Evolutionary conservation across 2,329 filamentous ascomycete species (phyloP).

Genomic region (Penicillium corylophilum): DNA sequence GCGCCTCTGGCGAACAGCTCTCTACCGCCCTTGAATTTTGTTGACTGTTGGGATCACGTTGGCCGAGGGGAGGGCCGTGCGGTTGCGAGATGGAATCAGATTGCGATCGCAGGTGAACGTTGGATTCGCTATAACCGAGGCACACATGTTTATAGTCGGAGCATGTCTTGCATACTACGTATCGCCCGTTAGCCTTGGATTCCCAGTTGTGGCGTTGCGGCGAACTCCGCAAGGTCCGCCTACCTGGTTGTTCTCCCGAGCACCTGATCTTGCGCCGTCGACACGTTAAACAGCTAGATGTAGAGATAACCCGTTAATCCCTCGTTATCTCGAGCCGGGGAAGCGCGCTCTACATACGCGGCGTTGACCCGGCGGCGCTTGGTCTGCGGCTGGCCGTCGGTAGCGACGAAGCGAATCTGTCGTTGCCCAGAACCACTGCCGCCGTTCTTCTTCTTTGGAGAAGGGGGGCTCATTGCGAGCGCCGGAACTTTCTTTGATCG

Average conservation of each 20-base stretch:
- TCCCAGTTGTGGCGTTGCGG: background rate
- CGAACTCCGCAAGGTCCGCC: slow-evolving; percentile 3
- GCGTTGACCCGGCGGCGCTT: slow-evolving; percentile 77
- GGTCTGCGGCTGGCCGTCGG: slow-evolving; percentile 75
- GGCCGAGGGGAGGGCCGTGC: slow-evolving; percentile 17
- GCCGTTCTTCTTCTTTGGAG: slow-evolving; percentile 37
- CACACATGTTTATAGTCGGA: slow-evolving; percentile 69
- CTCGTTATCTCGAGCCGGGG: background rate
- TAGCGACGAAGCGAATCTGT: slow-evolving; percentile 75
- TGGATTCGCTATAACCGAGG: slow-evolving; percentile 62
- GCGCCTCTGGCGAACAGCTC: slow-evolving; percentile 29
- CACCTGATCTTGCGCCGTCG: slow-evolving; percentile 74
- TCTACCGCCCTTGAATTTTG: slow-evolving; percentile 19
- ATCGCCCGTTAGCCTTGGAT: slow-evolving; percentile 3
- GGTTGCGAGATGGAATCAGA: slow-evolving; percentile 29
- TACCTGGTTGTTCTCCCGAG: slow-evolving; percentile 67
- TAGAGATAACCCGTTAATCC: slow-evolving; percentile 11
- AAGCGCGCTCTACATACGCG: slow-evolving; percentile 55
- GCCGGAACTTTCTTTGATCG: slow-evolving; percentile 32
- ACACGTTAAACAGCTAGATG: slow-evolving; percentile 66
- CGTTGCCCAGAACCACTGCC: slow-evolving; percentile 32
- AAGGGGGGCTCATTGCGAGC: slow-evolving; percentile 43
- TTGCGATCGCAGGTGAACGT: slow-evolving; percentile 33
- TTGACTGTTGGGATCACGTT: slow-evolving; percentile 18
- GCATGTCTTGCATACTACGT: slow-evolving; percentile 64